phyloP scores from a whole-genome alignment of 352 stramenopile species.

The Lagenidium sp. region DNA sequence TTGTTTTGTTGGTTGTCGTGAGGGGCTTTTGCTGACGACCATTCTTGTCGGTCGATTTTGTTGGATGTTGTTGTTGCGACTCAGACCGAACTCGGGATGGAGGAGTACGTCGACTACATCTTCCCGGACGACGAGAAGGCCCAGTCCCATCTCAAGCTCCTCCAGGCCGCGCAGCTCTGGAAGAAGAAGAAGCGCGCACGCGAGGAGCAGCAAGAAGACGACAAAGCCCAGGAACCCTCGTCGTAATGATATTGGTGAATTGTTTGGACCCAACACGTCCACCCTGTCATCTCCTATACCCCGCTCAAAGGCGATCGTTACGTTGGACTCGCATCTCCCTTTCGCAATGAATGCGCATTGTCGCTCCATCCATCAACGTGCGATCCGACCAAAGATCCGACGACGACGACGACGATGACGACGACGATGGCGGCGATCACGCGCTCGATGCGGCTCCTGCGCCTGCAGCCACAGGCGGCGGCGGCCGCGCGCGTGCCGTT shows the following conservation, averaged over 20 bases:
- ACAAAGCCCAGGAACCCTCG: too few species aligned
- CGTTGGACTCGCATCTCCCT: too few species aligned
- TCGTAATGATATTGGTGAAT: too few species aligned
- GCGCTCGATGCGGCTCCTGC: not conserved
- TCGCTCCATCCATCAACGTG: too few species aligned
- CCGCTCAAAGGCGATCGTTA: too few species aligned
- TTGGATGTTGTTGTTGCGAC: conserved; percentile 7
- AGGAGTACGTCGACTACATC: conserved; percentile 99
- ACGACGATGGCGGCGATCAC: not conserved
- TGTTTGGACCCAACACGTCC: too few species aligned
- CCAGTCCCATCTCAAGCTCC: conserved; percentile 94
- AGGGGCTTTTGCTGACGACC: conserved; percentile 9
- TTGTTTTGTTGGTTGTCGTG: not conserved
- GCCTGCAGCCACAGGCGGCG: too few species aligned
- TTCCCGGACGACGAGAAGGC: conserved; percentile 98
- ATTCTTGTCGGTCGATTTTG: not conserved
- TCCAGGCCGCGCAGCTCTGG: conserved; percentile 97
- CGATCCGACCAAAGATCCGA: too few species aligned
- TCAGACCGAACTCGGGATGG: conserved; percentile 85
- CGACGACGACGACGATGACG: too few species aligned
- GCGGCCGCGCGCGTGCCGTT: too few species aligned
- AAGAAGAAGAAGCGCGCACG: conserved; percentile 84
- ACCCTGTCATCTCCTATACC: too few species aligned
- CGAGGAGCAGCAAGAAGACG: conserved; percentile 35
- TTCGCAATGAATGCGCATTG: too few species aligned